A percentile compares a stretch with the other conserved stretches of the same genome.
Conservation (phyloP, 78 protist genomes). For the slime mould (Dictyostelium discoideum) region DNA sequence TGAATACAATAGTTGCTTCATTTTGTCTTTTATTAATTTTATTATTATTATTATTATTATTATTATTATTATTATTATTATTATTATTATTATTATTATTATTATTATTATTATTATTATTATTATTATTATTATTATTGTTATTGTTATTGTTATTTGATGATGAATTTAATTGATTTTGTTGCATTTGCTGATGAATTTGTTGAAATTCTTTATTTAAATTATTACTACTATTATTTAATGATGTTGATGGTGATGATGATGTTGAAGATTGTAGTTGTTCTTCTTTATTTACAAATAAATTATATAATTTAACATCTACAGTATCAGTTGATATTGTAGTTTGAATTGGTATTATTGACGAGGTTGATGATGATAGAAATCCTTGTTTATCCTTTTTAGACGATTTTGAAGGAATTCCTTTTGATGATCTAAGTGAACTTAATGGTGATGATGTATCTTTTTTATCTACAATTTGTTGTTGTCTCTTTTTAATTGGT, state of each 20-base stretch:
- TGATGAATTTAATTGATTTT: background rate
- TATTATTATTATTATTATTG: too few species aligned
- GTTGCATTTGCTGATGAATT: background rate
- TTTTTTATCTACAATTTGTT: background rate
- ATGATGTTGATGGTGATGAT: background rate
- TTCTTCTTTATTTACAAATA: slow-evolving; percentile 33
- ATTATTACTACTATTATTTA: background rate
- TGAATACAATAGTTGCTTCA: slow-evolving; percentile 50
- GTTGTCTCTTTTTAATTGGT: background rate
- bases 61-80: too few species aligned
- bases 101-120: too few species aligned
- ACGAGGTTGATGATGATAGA: background rate
- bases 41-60: too few species aligned
- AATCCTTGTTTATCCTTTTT: background rate
- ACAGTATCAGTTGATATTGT: slow-evolving; percentile 19
- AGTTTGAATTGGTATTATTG: background rate
- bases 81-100: too few species aligned
- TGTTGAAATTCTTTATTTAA: background rate
- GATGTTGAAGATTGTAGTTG: background rate
- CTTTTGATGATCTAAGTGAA: background rate
- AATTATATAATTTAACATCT: slow-evolving; percentile 32
- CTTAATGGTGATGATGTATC: background rate
- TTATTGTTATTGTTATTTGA: too few species aligned
- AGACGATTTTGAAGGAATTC: slow-evolving; percentile 13
- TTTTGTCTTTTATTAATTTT: background rate